Evolutionary conservation across 179 eudicot species (phyloP).

Genomic region (Vitellaria paradoxa): DNA sequence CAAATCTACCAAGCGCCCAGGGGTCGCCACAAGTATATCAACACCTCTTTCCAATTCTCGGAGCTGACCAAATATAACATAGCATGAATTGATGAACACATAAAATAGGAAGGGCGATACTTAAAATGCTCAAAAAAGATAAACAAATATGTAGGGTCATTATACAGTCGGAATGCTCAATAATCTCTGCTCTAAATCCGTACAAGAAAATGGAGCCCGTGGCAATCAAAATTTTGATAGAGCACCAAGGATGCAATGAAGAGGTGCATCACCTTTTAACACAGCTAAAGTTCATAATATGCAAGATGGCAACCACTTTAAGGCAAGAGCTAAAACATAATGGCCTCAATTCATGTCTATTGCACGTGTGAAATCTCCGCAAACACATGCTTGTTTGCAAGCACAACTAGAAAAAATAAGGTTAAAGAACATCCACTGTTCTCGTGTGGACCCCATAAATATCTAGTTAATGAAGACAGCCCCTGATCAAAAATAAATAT

Average conservation of each 20-base stretch:
- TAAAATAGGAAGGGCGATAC: not conserved
- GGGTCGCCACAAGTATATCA: constrained; percentile 97
- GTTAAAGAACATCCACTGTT: no score
- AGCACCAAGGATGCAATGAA: not conserved
- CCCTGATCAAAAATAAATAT: no score
- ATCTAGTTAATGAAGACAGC: no score
- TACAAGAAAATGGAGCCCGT: not conserved
- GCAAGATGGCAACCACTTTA: no score
- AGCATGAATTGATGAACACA: constrained; percentile 8
- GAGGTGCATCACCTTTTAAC: not conserved
- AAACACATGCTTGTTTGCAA: no score
- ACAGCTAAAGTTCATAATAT: no score
- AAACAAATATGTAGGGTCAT: no score
- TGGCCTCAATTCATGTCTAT: no score
- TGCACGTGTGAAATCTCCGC: no score
- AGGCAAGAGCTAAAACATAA: no score
- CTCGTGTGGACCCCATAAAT: no score
- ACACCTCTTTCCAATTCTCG: constrained; percentile 96
- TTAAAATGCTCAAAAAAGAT: not conserved
- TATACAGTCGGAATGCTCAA: not conserved
- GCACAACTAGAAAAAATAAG: no score
- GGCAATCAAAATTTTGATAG: not conserved
- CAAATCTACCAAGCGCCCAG: constrained; percentile 91
- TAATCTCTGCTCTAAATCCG: not conserved
- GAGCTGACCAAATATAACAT: constrained; percentile 40